These are phyloP conservation scores for Noccaea bulbosa DNA, from an alignment of 345 rosid species.

Conservation along the genomic window DNA sequence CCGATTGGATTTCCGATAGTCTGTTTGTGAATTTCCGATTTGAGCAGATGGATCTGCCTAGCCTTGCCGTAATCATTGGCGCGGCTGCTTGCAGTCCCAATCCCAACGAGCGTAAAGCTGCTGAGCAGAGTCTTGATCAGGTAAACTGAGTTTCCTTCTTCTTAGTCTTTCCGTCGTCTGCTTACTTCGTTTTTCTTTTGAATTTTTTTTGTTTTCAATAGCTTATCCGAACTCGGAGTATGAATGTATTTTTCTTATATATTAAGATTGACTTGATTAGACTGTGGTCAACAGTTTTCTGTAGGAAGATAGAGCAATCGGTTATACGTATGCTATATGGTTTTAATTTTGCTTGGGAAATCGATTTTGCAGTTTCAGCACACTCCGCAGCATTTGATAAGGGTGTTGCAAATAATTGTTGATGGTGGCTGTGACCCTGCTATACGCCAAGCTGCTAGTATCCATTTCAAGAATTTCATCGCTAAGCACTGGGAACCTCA, in stretches of 20 bases:
- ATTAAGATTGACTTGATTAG: constrained; percentile 32
- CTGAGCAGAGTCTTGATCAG: constrained; percentile 91
- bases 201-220: neutral
- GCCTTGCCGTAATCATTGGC: constrained; percentile 70
- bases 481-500: constrained; percentile 91
- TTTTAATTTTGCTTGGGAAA: neutral
- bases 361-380: constrained; percentile 66
- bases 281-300: constrained; percentile 21
- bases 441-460: constrained; percentile 93
- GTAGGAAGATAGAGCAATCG: neutral
- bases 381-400: constrained; percentile 87
- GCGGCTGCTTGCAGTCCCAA: constrained; percentile 79
- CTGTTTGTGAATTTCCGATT: constrained; percentile 14
- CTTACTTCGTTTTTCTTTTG: neutral
- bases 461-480: constrained; percentile 93
- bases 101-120: constrained; percentile 89
- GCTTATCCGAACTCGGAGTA: neutral
- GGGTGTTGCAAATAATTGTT: constrained; percentile 86
- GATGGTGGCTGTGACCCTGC: constrained; percentile 72
- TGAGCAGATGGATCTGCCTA: constrained; percentile 73
- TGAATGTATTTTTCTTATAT: neutral
- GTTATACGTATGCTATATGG: neutral
- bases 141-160: constrained; percentile 31
- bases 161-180: neutral
- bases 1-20: neutral